phyloP scores from a whole-genome alignment of 2,329 filamentous ascomycete genomes.

The Fusarium scirpi region DNA sequence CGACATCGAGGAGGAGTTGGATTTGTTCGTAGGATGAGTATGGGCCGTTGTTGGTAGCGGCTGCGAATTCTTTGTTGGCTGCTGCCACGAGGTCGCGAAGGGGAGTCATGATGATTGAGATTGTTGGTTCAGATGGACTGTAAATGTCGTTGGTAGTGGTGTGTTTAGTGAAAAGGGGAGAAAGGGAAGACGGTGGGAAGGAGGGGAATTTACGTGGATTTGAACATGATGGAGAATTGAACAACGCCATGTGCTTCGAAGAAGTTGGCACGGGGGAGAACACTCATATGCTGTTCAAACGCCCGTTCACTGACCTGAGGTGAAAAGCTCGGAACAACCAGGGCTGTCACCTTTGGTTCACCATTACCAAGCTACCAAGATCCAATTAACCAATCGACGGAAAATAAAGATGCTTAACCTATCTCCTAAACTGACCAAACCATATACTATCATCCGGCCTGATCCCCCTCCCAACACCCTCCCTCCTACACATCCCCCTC shows the following conservation, averaged over 20 bases:
- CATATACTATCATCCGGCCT: slow-evolving; percentile 53
- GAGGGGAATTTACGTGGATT: background rate
- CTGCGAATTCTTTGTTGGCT: background rate
- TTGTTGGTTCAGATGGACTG: no score
- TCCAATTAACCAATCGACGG: no score
- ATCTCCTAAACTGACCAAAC: slow-evolving; percentile 53
- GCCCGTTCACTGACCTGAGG: no score
- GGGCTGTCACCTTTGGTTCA: no score
- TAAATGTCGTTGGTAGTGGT: no score
- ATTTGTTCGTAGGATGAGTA: background rate
- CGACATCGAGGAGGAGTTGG: background rate
- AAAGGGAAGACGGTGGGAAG: no score
- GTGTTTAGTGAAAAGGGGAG: no score
- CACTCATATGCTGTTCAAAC: no score
- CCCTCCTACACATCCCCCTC: slow-evolving; percentile 46
- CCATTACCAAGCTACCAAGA: no score
- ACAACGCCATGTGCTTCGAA: background rate
- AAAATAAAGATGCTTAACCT: no score
- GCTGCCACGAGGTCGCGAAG: background rate
- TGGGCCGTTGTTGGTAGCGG: background rate
- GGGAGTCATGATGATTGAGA: background rate
- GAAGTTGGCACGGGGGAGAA: no score
- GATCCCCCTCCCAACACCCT: slow-evolving; percentile 50
- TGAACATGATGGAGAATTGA: background rate
- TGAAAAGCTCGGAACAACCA: no score